phyloP scores from a whole-genome alignment of 371 early-diverging fungal genomes.

The Mortierella sp. region DNA sequence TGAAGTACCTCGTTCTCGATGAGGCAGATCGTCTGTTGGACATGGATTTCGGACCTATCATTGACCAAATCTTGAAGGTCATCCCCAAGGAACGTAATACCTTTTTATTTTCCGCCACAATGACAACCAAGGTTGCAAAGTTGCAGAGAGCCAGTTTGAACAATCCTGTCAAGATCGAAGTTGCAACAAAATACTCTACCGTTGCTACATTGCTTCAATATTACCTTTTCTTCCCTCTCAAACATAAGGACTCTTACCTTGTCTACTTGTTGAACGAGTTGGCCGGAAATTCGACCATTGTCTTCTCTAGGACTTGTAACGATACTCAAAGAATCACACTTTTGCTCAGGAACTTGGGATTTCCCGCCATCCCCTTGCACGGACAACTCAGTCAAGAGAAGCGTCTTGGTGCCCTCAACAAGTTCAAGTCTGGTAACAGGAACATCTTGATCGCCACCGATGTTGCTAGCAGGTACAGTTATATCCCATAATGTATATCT shows the following conservation, averaged over 20 bases:
- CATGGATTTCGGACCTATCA: conserved; percentile 97
- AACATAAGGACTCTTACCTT: conserved; percentile 95
- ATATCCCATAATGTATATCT: no score
- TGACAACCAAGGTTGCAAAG: conserved; percentile 96
- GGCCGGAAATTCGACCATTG: conserved; percentile 91
- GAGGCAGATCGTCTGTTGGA: conserved; percentile 98
- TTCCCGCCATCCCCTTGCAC: conserved; percentile 94
- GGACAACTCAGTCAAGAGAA: conserved; percentile 95
- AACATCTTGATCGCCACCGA: conserved; percentile 97
- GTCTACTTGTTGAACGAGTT: conserved; percentile 93
- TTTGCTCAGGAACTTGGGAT: conserved; percentile 91
- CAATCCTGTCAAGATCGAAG: conserved; percentile 94
- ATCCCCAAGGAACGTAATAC: conserved; percentile 95
- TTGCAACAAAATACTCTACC: conserved; percentile 91
- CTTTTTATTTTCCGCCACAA: conserved; percentile 97
- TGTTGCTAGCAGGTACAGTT: conserved; percentile 80
- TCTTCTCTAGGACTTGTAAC: conserved; percentile 92
- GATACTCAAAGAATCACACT: conserved; percentile 88
- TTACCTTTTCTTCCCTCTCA: conserved; percentile 96
- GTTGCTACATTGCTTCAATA: conserved; percentile 94
- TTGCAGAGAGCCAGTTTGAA: conserved; percentile 93
- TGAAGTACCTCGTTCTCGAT: conserved; percentile 95
- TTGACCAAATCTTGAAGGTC: conserved; percentile 94
- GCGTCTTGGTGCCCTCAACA: conserved; percentile 90
- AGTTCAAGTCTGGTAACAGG: conserved; percentile 90